Conservation (phyloP, 148 eudicot genomes). For the Dianthus caryophyllus region DNA sequence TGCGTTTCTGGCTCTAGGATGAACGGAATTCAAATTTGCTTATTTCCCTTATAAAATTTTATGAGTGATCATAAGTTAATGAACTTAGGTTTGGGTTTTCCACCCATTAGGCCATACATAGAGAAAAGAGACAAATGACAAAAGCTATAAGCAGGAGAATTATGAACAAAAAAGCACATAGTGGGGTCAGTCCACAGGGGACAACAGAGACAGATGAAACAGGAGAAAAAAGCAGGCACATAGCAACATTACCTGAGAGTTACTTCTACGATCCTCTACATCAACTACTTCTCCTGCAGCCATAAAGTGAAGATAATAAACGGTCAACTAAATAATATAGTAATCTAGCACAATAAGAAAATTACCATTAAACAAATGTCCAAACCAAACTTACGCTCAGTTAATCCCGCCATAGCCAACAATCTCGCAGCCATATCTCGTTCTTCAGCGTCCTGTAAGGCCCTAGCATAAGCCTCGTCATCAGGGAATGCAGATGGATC, state of each 20-base stretch:
- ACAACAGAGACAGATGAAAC: background rate
- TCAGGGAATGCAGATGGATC: conserved; percentile 70
- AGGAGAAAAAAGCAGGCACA: background rate
- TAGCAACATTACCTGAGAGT: conserved; percentile 58
- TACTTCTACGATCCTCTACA: conserved; percentile 50
- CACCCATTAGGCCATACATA: background rate
- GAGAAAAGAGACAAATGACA: background rate
- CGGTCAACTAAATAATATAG: background rate
- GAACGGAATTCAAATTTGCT: background rate
- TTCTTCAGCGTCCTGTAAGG: conserved; percentile 95
- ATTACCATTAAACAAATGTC: background rate
- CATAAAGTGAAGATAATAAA: conserved; percentile 17
- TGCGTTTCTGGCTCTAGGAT: background rate
- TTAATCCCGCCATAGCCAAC: conserved; percentile 70
- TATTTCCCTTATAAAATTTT: background rate
- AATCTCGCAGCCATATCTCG: conserved; percentile 91
- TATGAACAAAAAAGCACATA: background rate
- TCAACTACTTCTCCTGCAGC: conserved; percentile 51
- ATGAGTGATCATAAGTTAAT: background rate
- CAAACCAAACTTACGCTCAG: conserved; percentile 51
- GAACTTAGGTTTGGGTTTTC: background rate
- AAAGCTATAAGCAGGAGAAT: background rate
- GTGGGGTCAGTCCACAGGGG: background rate
- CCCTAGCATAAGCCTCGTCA: conserved; percentile 96
- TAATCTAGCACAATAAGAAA: background rate